Base-by-base conservation (phyloP, 164 flowering plant species). In the Magnolia officinalis region DNA sequence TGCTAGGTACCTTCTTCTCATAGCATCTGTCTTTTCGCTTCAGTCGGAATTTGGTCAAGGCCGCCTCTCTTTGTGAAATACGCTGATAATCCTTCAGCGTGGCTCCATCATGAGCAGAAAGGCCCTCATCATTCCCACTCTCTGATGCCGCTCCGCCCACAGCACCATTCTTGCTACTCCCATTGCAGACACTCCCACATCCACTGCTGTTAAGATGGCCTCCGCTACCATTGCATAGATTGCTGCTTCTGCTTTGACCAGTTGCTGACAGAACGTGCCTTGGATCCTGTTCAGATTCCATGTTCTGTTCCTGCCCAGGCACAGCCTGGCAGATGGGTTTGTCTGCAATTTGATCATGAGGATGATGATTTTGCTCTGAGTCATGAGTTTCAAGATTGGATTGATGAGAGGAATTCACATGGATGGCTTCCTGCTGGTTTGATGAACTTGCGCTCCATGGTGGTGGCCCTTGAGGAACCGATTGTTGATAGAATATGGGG, bases 11-110 rank as follows among this genome's bases (percentile, higher is more conserved):
- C 97, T 90, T 94, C 80, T 94, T 94, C 58, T 92, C 97, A 82
- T 73, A 96, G 87, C 99, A 93, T 83, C 99, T 87, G 11, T 91
- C 99, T 82, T 96, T 94, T 72, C 99, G 86, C 87, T 96, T 96
- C 87, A 88, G 67, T 50, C 99, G 88, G 72, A 96, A 96, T 82
- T 96, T 96, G 37, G 71, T 84, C 24, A 96, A 82, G 75, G 99
- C 99, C 21, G 91, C 97, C 86, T 94, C 96, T 85, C 99, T 89
- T 78, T 91, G 91, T 26, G 81, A 76, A 37, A 89, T 84, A 51
- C 89, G 87, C 74, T 80, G 80, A 16, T 79, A 74, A 75, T 78
- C 85, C 18, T 68, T 71, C 23, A 55, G 63, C 59, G 13, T 72
- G 23, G 20, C 50, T 63, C 84, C 86, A 37, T 74, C 84, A 26